Base-by-base conservation (phyloP, 768 basidiomycete species). In the Lepiota venenata region DNA sequence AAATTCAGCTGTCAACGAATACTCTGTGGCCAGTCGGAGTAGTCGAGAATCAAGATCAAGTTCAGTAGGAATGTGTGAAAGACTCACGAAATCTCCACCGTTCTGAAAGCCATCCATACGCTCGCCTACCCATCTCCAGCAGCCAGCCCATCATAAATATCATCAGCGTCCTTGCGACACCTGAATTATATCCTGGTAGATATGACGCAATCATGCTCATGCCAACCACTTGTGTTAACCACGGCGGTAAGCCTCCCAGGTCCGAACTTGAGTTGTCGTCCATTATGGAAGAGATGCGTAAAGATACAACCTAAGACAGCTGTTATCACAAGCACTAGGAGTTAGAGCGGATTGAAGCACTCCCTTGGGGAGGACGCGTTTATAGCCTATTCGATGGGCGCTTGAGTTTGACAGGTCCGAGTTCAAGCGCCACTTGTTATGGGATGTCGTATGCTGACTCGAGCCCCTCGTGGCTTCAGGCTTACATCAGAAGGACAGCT, bases 1-100 rank as follows among this genome's bases (percentile, higher is more conserved):
- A 59, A 78, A 76, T 22, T 69, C 65, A 4, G 71, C 73, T 3
- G 69, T 71, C 20, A 76, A 67, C 4, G 67, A 67, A 52, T 72
- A 75, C 56, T 70, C 74, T 76, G 46, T 21, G 15, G 47, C 7
- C 35, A n/a, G 16, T 16, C 39, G 3, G 21, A 35, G 20, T 21
- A n/a, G 49, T 25, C 42, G 18, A 35, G 21, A 43, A 52, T 41
- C 44, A 47, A 3, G 16, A 40, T 12, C 16, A 12, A 32, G n/a
- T 3, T n/a, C 16, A 27, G 3, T 47, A 48, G 18, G 38, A 47
- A 50, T 18, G 38, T 9, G 16, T 39, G 20, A 18, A 25, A 25
- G 6, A 66, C 69, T 56, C 44, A 69, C 69, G 67, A 46, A 69
- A 62, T 39, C 58, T 61, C 25, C 66, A 63, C 20, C 69, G 60